Evolutionary conservation across 2,329 filamentous ascomycete genomes (phyloP), one percentile per base, ranked within the genome.

Genomic region (Stagonosporopsis vannaccii): DNA sequence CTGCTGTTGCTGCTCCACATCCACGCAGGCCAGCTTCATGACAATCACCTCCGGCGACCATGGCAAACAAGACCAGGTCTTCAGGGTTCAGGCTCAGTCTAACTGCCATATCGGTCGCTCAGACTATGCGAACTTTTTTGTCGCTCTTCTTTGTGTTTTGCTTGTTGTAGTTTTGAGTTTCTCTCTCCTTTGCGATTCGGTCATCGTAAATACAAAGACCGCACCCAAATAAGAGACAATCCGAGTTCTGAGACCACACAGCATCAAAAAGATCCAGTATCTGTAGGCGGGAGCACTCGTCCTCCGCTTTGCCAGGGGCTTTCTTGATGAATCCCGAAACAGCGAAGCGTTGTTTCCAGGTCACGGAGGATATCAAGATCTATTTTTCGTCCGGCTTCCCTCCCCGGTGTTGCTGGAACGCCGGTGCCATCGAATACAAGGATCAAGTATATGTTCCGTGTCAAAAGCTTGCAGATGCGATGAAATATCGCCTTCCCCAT

Each of bases 371-470:
- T 54, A 12, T 77, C 59, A 40, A 69, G 70, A 20, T 78, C 68
- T 17, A 79, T 60, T n/a, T 60, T 68, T 2, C 66, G 61, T 12
- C 69, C 70, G 0, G 67, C 64, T 30, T 62, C 45, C 36, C 74
- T 60, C 9, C 69, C 67, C 13, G 73, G 61, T 60, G 80, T 77
- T 66, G 70, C 65, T 1, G 75, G 74, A 53, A 72, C 79, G 15
- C 79, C 76, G 9, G 80, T 73, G 0, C 84, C 83, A 53, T 86
- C 84, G 58, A 84, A 84, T 3, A 86, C 79, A 52, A 85, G 84
- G 6, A 85, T 61, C 1, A 82, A 74, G 36, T 83, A 77, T 6
- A 86, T 80, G 15, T 83, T 78, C 6, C 82, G 74, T 19, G 77
- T 77, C 23, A 83, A 73, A 1, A 85, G 75, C 4, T 78, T 75